Evolutionary conservation across 495 filamentous ascomycete species (phyloP).

Genomic region (Talaromyces trachyspermus): DNA sequence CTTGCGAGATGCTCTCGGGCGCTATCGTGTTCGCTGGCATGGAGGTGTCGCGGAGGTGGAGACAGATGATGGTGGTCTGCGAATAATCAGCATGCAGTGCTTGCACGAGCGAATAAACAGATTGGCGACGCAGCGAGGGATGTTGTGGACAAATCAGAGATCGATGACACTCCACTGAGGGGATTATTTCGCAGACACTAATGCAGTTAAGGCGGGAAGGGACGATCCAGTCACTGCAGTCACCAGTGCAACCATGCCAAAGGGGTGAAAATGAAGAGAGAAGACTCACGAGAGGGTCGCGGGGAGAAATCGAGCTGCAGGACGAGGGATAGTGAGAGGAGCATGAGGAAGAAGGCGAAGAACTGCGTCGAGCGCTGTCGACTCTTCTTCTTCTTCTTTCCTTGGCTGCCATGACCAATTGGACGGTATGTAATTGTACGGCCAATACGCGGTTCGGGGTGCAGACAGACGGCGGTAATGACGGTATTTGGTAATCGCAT

Average conservation of each 20-base stretch:
- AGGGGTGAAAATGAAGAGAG: background rate
- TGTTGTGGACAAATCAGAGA: conserved; percentile 1
- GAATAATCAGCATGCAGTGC: conserved; percentile 38
- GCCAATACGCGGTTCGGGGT: no score
- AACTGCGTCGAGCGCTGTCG: no score
- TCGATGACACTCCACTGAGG: conserved; percentile 1
- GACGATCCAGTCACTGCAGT: no score
- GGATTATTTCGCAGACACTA: conserved; percentile 3
- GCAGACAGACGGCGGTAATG: no score
- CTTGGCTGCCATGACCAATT: background rate
- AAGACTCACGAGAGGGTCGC: conserved; percentile 7
- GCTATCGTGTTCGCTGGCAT: conserved; percentile 48
- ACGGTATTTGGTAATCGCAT: no score
- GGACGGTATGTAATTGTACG: no score
- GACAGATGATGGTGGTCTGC: conserved; percentile 54
- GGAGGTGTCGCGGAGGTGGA: conserved; percentile 29
- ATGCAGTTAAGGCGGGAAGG: no score
- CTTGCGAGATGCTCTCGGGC: conserved; percentile 72
- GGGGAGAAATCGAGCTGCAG: conserved; percentile 18
- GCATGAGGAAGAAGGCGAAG: conserved; percentile 22
- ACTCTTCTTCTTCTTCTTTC: background rate
- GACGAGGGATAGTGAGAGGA: conserved; percentile 35
- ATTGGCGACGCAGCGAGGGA: conserved; percentile 23
- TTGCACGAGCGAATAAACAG: conserved; percentile 34
- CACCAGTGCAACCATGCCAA: background rate